Base-by-base conservation (phyloP, 768 basidiomycete genomes). In the Daedalea quercina region DNA sequence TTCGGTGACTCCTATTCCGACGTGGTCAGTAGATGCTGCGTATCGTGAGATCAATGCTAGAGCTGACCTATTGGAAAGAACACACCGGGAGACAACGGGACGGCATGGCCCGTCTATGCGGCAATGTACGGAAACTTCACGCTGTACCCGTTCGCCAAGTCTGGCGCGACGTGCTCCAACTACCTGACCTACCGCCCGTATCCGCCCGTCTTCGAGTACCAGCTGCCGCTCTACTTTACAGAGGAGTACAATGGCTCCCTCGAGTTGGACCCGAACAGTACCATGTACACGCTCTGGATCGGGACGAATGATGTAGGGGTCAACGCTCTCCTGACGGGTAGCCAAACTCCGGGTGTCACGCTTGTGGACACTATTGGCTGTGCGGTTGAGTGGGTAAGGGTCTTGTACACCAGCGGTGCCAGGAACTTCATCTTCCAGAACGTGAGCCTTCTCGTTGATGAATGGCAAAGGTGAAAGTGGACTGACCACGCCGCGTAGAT, bases 1-100 rank as follows among this genome's bases (percentile, higher is more conserved):
- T 87, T 86, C 52, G 84, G 84, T 3, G 84, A 85, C 65, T 80
- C 77, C 47, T 84, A 82, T 59, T 81, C 81, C 0, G 84, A 85
- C 54, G 63, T 78, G 1, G 75, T 73, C 8, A 54, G 55, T 33
- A 35, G 76, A 12, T 83, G 80, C 81, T 79, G 81, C 13, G 12
- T 7, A 6, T 45, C 23, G 22, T 24, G 20, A 24, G 24, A 19
- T 44, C 31, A n/a, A 25, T 22, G 31, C 3, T n/a, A 25, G 22
- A 20, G 26, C 52, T 62, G 12, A 56, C 59, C 35, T 37, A 52
- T 59, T 3, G 56, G n/a, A 44, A 40, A 58, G 58, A 49, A 53
- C 46, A 54, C 57, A 13, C 22, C 63, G 11, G 68, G 67, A 1
- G 68, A 70, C 47, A 72, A 73, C 9, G 78, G 76, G 2, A 73